phyloP scores from a whole-genome alignment of 108 stramenopile genomes.

The Schizochytrium sp. region DNA sequence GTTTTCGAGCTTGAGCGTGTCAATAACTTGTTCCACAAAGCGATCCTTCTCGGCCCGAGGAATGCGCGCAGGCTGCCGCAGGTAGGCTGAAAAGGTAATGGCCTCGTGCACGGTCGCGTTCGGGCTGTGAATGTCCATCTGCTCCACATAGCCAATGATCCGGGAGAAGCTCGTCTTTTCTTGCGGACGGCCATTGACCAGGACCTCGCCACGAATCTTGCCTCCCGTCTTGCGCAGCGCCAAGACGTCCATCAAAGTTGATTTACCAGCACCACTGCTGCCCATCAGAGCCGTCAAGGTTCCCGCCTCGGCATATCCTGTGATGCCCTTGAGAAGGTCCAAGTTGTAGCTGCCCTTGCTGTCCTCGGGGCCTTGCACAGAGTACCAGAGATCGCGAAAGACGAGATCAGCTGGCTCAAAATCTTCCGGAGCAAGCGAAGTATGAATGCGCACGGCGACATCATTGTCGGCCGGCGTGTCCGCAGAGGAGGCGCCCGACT shows the following conservation, averaged over 20 bases:
- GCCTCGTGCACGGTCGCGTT: slow-evolving; percentile 61
- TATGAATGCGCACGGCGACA: background rate
- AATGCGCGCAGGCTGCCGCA: background rate
- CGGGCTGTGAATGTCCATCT: slow-evolving; percentile 55
- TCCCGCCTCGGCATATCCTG: slow-evolving; percentile 19
- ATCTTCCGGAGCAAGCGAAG: background rate
- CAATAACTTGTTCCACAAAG: slow-evolving; percentile 42
- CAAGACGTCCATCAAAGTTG: slow-evolving; percentile 54
- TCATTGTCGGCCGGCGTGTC: too few species aligned
- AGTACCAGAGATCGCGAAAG: background rate
- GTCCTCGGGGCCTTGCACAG: background rate
- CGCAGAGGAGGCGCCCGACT: too few species aligned
- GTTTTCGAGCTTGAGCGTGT: slow-evolving; percentile 53
- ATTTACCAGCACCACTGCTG: slow-evolving; percentile 50
- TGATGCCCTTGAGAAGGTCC: slow-evolving; percentile 21
- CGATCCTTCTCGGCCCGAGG: background rate
- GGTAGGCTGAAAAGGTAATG: slow-evolving; percentile 38
- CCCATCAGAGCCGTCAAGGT: slow-evolving; percentile 35
- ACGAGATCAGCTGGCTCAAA: background rate
- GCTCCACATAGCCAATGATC: slow-evolving; percentile 56
- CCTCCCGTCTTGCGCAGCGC: slow-evolving; percentile 59
- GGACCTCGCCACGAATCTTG: slow-evolving; percentile 45
- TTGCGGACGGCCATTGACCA: slow-evolving; percentile 52
- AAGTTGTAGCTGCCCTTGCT: background rate
- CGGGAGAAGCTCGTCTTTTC: slow-evolving; percentile 20